A percentile compares a stretch with the other conserved stretches of the same genome.
Conservation (phyloP, 2,329 filamentous ascomycete genomes). For the Sporothrix pallida region DNA sequence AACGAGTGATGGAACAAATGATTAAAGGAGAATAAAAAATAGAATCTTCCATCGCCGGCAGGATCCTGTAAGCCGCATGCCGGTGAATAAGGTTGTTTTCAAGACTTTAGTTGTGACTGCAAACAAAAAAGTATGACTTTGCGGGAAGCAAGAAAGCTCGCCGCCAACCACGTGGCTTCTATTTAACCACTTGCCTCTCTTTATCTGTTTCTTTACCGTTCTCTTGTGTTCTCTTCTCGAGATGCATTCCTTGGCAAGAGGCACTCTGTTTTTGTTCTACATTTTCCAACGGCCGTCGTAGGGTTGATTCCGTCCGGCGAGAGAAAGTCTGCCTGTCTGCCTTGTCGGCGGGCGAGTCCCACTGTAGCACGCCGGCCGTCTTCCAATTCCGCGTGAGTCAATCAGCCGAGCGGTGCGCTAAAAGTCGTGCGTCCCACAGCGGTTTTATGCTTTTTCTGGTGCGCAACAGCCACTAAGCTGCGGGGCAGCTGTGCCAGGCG, state of each 20-base stretch:
- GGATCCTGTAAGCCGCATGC: not conserved
- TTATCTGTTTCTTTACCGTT: not conserved
- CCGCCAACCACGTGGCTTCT: not conserved
- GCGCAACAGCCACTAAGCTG: not conserved
- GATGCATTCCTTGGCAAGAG: not conserved
- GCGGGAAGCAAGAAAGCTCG: not conserved
- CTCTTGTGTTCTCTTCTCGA: not conserved
- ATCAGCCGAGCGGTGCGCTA: not conserved
- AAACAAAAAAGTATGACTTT: not conserved
- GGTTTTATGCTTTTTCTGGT: too few species aligned
- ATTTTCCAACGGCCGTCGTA: not conserved
- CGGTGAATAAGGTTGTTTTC: not conserved
- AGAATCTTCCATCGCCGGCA: too few species aligned
- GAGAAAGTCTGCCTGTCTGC: not conserved
- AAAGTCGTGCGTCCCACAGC: not conserved
- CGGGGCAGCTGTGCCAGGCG: not conserved
- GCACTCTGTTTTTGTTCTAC: not conserved
- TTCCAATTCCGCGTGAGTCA: constrained; percentile 11
- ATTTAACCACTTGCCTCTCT: not conserved
- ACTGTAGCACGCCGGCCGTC: not conserved
- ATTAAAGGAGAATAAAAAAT: too few species aligned
- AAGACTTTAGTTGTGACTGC: not conserved
- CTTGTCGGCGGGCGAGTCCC: not conserved
- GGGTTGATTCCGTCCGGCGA: not conserved
- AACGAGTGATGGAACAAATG: not conserved